Base-by-base conservation (phyloP, 495 filamentous ascomycete species). In the Penicillium taxi region DNA sequence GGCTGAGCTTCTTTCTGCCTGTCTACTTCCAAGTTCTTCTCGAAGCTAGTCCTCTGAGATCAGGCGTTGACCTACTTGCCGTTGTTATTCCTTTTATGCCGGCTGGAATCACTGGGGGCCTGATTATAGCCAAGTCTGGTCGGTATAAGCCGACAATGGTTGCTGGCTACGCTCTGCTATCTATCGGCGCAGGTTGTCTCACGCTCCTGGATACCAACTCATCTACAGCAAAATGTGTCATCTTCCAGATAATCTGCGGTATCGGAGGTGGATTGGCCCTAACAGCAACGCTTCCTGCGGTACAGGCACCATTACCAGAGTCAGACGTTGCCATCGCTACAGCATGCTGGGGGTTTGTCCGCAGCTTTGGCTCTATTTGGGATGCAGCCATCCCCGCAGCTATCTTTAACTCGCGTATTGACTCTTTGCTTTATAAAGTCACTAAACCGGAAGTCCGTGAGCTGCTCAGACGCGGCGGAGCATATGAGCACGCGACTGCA, bases 351-450 rank as follows among this genome's bases (percentile, higher is more conserved):
- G 42, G 44, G 0, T 76, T 74, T 22, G 19, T 74, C 6, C 66
- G 74, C 9, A 55, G 43, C 25, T 66, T 73, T 30, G 74, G 71
- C 1, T 37, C 36, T 26, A 60, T 75, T 9, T 76, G 71, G 72
- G 72, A 70, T 6, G 59, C 73, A 0, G 49, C 72, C 0, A 58
- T 78, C 31, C 66, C 75, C 4, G 55, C 57, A 1, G 61, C 65
- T 9, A 52, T 77, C 7, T 77, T 78, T 50, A 74, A 42, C n/a
- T n/a, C 40, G n/a, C 32, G 32, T 6, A 22, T 42, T 14, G 32
- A 43, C 12, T 19, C 30, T 2, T 16, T 43, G 20, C 28, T 37
- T 2, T 26, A 37, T 20, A 34, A 29, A 21, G 9, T 42, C 8
- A 42, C 25, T 14, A 33, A 42, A 19, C 22, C 28, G 3, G 8